A percentile compares a stretch with the other conserved stretches of the same genome.
phyloP scores from a whole-genome alignment of 495 filamentous ascomycete genomes.

The Poronia punctata region DNA sequence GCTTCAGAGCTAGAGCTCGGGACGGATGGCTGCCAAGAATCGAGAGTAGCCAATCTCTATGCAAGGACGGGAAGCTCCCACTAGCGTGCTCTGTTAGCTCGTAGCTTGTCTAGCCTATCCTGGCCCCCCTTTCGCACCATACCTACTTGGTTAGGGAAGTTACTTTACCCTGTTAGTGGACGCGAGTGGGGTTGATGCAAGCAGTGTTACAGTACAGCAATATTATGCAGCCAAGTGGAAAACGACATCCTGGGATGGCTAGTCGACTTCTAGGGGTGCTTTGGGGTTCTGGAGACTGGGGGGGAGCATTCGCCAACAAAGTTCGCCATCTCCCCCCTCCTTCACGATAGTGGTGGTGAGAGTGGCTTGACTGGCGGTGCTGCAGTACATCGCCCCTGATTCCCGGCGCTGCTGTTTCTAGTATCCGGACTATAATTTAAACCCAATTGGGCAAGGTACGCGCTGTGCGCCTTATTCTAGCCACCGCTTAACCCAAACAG shows the following conservation, averaged over 20 bases:
- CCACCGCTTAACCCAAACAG: no score
- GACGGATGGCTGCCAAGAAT: conserved; percentile 15
- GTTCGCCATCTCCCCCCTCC: background rate
- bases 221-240: conserved; percentile 12
- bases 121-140: no score
- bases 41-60: conserved; percentile 21
- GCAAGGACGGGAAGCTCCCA: conserved; percentile 26
- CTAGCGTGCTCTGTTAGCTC: conserved; percentile 15
- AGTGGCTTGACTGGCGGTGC: background rate
- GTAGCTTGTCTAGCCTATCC: conserved; percentile 1
- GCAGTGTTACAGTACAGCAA: conserved; percentile 10
- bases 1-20: conserved; percentile 21
- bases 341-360: no score
- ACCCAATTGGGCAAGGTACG: no score
- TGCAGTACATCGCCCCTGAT: no score
- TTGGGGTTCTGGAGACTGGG: conserved; percentile 1
- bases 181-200: conserved; percentile 9
- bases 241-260: background rate
- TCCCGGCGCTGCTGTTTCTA: no score
- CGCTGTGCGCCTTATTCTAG: no score
- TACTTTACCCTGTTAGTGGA: background rate
- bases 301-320: no score
- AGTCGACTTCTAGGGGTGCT: background rate
- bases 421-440: no score
- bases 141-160: background rate